Evolutionary conservation across 1,284 basidiomycete genomes (phyloP).

Genomic region (Anthracocystis panici-leucophaei): DNA sequence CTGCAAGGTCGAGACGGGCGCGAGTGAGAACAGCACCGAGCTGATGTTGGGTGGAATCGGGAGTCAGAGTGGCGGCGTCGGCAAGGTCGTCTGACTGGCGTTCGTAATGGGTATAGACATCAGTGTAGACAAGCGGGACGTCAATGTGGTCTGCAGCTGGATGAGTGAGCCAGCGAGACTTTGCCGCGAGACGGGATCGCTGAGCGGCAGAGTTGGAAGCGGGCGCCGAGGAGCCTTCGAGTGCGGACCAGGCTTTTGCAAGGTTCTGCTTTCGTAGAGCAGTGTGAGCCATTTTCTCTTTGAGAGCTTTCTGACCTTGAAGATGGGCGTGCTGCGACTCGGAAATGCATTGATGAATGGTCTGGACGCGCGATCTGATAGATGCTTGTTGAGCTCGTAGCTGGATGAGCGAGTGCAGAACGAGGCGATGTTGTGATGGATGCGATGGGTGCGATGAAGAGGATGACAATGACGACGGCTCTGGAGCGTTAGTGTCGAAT

Average conservation of each 20-base stretch:
- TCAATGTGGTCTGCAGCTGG: conserved; percentile 38
- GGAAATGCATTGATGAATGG: conserved; percentile 36
- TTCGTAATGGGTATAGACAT: conserved; percentile 47
- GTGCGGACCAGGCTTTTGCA: conserved; percentile 50
- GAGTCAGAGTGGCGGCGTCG: not conserved
- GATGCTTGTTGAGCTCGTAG: conserved; percentile 28
- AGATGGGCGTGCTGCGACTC: conserved; percentile 35
- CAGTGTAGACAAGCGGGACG: conserved; percentile 24
- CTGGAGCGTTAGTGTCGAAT: conserved; percentile 20
- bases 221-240: conserved; percentile 35
- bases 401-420: conserved; percentile 23
- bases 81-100: conserved; percentile 15
- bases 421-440: conserved; percentile 6
- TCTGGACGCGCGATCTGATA: conserved; percentile 28
- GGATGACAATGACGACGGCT: conserved; percentile 7
- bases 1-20: conserved; percentile 17
- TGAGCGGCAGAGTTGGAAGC: conserved; percentile 19
- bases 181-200: conserved; percentile 30
- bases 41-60: conserved; percentile 19
- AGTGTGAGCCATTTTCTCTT: conserved; percentile 28
- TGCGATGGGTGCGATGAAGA: conserved; percentile 3
- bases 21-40: conserved; percentile 32
- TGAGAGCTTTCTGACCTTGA: conserved; percentile 20
- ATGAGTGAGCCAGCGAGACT: conserved; percentile 40
- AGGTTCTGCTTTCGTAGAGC: conserved; percentile 42